Evolutionary conservation across 2,329 filamentous ascomycete species (phyloP).

Genomic region (Diaporthe nobilis): DNA sequence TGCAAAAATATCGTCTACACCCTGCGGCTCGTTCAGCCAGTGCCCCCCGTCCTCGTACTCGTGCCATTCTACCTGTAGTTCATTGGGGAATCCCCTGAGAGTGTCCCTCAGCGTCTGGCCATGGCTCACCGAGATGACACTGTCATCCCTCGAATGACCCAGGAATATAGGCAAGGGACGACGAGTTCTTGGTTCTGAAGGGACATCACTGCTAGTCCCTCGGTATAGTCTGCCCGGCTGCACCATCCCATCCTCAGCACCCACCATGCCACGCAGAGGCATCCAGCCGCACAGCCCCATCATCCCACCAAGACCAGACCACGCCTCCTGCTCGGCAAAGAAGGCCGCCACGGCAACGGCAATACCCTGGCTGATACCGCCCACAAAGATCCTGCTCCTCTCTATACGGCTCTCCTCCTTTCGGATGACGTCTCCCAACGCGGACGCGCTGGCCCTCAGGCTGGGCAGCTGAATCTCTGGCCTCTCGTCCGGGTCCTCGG

Average conservation of each 20-base stretch:
- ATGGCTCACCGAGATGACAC: constrained; percentile 48
- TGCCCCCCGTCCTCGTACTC: constrained; percentile 50
- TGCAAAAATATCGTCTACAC: constrained; percentile 44
- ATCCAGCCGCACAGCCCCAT: constrained; percentile 38
- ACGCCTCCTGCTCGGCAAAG: background rate
- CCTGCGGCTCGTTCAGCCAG: constrained; percentile 49
- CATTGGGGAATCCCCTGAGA: constrained; percentile 37
- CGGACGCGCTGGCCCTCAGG: background rate
- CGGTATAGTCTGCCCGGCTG: background rate
- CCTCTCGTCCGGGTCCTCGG: constrained; percentile 60
- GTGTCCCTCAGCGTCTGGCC: constrained; percentile 45
- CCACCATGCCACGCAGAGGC: background rate
- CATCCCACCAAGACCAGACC: background rate
- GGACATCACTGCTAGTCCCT: background rate
- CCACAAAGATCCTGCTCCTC: constrained; percentile 27
- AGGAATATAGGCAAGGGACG: constrained; percentile 47
- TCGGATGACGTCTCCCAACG: background rate
- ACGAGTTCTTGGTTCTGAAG: background rate
- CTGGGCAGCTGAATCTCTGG: constrained; percentile 33
- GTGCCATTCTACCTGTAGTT: constrained; percentile 46
- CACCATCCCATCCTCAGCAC: background rate
- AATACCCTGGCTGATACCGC: constrained; percentile 40
- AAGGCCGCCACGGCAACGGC: constrained; percentile 20
- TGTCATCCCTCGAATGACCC: constrained; percentile 48
- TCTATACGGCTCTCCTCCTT: background rate